phyloP scores from a whole-genome alignment of 805 yeast genomes.

The Kregervanrija delftensis region DNA sequence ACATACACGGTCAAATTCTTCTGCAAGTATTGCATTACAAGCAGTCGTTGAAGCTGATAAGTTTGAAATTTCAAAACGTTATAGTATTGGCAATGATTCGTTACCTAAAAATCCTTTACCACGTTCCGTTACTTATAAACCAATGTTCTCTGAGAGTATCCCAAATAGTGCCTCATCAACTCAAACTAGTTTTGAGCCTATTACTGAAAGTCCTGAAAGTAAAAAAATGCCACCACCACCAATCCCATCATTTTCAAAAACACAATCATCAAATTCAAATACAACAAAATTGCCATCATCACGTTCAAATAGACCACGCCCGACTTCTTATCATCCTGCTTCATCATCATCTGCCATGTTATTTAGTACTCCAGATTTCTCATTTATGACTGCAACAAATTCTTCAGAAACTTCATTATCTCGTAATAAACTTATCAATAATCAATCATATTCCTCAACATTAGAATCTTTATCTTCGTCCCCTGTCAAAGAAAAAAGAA shows the following conservation, averaged over 20 bases:
- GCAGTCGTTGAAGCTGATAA: conserved; percentile 66
- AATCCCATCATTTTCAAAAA: conserved; percentile 20
- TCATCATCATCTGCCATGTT: conserved; percentile 27
- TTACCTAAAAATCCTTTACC: conserved; percentile 17
- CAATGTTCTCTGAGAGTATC: conserved; percentile 20
- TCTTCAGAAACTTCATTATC: conserved; percentile 18
- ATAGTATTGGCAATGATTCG: conserved; percentile 21
- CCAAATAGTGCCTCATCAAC: conserved; percentile 7
- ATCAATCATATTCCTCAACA: conserved; percentile 9
- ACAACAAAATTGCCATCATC: conserved; percentile 15
- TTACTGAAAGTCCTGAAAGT: conserved; percentile 36
- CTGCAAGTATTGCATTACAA: conserved; percentile 64
- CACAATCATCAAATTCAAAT: conserved; percentile 31
- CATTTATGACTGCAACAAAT: conserved; percentile 22
- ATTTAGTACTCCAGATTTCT: conserved; percentile 23
- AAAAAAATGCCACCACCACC: conserved; percentile 18
- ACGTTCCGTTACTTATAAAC: conserved; percentile 28
- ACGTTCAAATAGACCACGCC: conserved; percentile 60
- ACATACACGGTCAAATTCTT: conserved; percentile 29
- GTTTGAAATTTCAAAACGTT: conserved; percentile 26
- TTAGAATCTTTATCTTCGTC: conserved; percentile 19
- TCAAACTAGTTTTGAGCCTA: conserved; percentile 32
- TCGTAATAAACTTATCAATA: conserved; percentile 9
- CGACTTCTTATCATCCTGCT: conserved; percentile 78
- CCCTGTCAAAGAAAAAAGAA: conserved; percentile 23